Base-by-base conservation (phyloP, 2,329 filamentous ascomycete genomes). In the Biscogniauxia marginata region DNA sequence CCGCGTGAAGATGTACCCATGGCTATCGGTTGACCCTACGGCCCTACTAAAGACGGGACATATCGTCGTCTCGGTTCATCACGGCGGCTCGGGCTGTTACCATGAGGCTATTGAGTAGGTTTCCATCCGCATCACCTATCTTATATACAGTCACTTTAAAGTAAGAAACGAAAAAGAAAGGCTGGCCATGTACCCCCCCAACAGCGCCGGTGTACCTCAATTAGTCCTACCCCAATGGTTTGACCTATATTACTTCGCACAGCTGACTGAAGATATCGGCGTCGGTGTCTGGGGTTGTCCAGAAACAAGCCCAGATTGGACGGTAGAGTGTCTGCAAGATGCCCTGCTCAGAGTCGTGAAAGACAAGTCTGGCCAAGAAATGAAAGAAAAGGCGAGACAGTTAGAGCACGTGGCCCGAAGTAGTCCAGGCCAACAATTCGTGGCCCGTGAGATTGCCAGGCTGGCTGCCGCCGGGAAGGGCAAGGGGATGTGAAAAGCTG, bases 81-180 rank as follows among this genome's bases (percentile, higher is more conserved):
- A 67, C 25, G 63, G 64, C 4, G 63, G 64, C 4, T 53, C 64
- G 5, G 59, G 64, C 7, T 61, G 58, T 18, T 67, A 64, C 23
- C 57, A 63, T 18, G 63, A 65, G 51, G 58, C 63, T 24, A 56
- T 64, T 16, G 53, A 50, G 61, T 64, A 57, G 0, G 57, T 52
- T 20, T 9, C 13, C 16, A 11, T 8, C n/a, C 30, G 9, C 11
- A n/a, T 20, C 34, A 2, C n/a, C n/a, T n/a, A n/a, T n/a, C n/a
- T n/a, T n/a, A n/a, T n/a, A n/a, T n/a, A n/a, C n/a, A n/a, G n/a
- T n/a, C n/a, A n/a, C n/a, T n/a, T n/a, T n/a, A n/a, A n/a, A n/a
- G n/a, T n/a, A n/a, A n/a, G n/a, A n/a, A n/a, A n/a, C n/a, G n/a
- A n/a, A n/a, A n/a, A n/a, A n/a, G n/a, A n/a, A n/a, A 20, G 13